These are phyloP conservation scores for Aspergillus aculeatus DNA, from an alignment of 2,329 filamentous ascomycete genomes.

Conservation along the genomic window DNA sequence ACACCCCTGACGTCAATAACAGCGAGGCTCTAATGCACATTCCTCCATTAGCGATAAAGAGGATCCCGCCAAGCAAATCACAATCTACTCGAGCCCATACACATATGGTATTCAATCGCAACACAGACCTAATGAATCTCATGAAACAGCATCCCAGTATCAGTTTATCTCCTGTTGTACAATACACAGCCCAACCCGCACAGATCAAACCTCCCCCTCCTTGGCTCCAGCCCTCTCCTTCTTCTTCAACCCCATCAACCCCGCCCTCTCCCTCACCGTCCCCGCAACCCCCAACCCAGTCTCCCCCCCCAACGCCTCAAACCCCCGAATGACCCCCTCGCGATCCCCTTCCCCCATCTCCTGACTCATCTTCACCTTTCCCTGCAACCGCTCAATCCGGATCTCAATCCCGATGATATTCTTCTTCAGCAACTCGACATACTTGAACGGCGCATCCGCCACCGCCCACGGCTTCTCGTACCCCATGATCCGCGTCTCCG, in stretches of 20 bases:
- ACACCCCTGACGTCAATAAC: too few species aligned
- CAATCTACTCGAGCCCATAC: too few species aligned
- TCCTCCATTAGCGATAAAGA: too few species aligned
- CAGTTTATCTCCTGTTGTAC: too few species aligned
- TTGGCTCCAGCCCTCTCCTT: neutral
- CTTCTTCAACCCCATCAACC: conserved; percentile 20
- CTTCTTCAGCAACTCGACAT: conserved; percentile 58
- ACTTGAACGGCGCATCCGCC: conserved; percentile 57
- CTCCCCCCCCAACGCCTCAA: conserved; percentile 47
- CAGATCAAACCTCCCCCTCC: too few species aligned
- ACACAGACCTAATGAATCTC: too few species aligned
- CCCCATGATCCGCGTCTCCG: conserved; percentile 59
- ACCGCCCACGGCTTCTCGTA: conserved; percentile 58
- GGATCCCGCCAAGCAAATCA: too few species aligned
- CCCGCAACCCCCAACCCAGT: conserved; percentile 35
- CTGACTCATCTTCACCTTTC: conserved; percentile 69
- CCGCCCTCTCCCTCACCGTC: conserved; percentile 36
- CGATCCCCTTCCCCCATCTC: conserved; percentile 55
- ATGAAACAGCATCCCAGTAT: too few species aligned
- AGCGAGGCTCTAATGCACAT: too few species aligned
- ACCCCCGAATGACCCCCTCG: conserved; percentile 59
- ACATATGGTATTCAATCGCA: too few species aligned
- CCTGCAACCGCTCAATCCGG: conserved; percentile 53
- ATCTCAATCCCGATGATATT: conserved; percentile 63
- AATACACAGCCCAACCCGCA: too few species aligned